Base-by-base conservation (phyloP, 164 flowering plant genomes). In the Warburgia ugandensis region DNA sequence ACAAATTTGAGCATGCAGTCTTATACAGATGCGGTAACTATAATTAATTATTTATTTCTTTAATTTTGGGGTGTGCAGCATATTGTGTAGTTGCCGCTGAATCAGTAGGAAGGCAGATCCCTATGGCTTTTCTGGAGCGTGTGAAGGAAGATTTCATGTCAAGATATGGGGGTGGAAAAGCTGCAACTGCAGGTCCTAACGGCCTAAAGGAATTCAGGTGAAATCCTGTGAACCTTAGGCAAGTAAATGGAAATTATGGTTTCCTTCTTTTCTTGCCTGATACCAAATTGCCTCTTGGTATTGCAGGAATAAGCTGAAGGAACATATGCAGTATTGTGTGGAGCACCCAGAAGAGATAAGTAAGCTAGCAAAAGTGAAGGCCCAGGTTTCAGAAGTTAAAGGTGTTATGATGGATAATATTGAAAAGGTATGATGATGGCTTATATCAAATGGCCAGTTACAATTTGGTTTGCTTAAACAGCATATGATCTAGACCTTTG, bases 391-490 rank as follows among this genome's bases (percentile, higher is more conserved):
- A 29, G 92, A 83, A 74, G 97, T 88, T 29, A 85, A 88, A 68
- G 94, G 94, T 45, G 91, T 85, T 54, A 83, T 85, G 94, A 84
- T 88, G 86, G 94, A 88, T 61, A 88, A 85, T 57, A 88, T 88
- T 61, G 97, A 85, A 69, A 85, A 88, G 92, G 97, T 81, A 14
- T 16, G 23, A 22, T n/a, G n/a, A n/a, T n/a, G 16, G 8, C 23
- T 7, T 25, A 22, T 3, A 2, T 30, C n/a, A n/a, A n/a, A n/a
- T n/a, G n/a, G n/a, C n/a, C n/a, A n/a, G n/a, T n/a, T n/a, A n/a
- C n/a, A n/a, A n/a, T n/a, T n/a, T n/a, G n/a, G n/a, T n/a, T n/a
- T n/a, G n/a, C n/a, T n/a, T n/a, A n/a, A n/a, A n/a, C n/a, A n/a
- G n/a, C n/a, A n/a, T n/a, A n/a, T n/a, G n/a, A n/a, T n/a, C n/a